phyloP scores from a whole-genome alignment of 108 stramenopile genomes.

The Cyclotella choctawhatcheeana region DNA sequence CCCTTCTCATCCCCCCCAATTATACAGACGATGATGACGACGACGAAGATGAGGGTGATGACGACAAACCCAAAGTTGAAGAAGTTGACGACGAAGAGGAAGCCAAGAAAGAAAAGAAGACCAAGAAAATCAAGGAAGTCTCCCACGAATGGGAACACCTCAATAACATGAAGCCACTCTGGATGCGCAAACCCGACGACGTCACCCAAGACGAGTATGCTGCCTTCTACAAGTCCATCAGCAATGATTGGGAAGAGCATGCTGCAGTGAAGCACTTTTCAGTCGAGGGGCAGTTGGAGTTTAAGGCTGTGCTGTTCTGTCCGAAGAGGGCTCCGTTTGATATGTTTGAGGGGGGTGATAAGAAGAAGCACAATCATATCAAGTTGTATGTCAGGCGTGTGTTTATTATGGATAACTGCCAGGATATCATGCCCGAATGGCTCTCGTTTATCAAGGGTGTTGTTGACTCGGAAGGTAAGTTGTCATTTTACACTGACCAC shows the following conservation, averaged over 20 bases:
- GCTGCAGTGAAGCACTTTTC: slow-evolving; percentile 99
- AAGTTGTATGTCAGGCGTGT: slow-evolving; percentile 99
- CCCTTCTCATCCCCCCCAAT: too few species aligned
- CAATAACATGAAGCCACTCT: slow-evolving; percentile 99
- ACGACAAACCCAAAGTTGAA: slow-evolving; percentile 93
- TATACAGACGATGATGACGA: slow-evolving; percentile 98
- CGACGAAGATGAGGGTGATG: slow-evolving; percentile 95
- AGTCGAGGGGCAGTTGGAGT: slow-evolving; percentile 99
- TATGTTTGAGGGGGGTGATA: slow-evolving; percentile 99
- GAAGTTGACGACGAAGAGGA: slow-evolving; percentile 98
- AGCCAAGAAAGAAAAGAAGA: slow-evolving; percentile 96
- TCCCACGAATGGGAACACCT: slow-evolving; percentile 99
- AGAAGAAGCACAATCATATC: slow-evolving; percentile 99
- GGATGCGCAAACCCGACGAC: slow-evolving; percentile 99
- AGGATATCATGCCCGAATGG: slow-evolving; percentile 99
- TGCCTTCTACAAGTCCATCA: slow-evolving; percentile 99
- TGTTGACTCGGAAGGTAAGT: slow-evolving; percentile 95
- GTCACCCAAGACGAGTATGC: slow-evolving; percentile 99
- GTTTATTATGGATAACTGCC: slow-evolving; percentile 99
- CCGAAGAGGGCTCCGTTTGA: slow-evolving; percentile 99
- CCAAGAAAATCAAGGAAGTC: slow-evolving; percentile 99
- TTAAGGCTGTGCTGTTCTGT: slow-evolving; percentile 97
- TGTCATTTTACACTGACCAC: too few species aligned
- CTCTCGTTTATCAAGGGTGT: slow-evolving; percentile 99
- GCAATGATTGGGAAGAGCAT: slow-evolving; percentile 99